Base-by-base conservation (phyloP, 148 eudicot genomes). In the Salicornia ramosissima region DNA sequence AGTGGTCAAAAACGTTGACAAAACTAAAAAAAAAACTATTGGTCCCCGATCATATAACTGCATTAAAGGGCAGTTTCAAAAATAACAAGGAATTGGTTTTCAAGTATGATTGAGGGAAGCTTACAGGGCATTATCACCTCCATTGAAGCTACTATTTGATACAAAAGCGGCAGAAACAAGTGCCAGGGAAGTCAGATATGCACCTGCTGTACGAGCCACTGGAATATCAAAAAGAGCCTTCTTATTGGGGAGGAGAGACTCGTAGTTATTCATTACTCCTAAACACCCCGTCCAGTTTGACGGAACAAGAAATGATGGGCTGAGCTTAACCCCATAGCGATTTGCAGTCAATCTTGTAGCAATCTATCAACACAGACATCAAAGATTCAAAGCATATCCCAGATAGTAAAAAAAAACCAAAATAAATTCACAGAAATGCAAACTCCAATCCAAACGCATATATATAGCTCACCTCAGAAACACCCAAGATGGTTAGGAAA, bases 71-170 rank as follows among this genome's bases (percentile, higher is more conserved):
- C 22, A 5, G 31, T 52, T n/a, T 33, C 22, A 25, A 21, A 14
- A 12, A 39, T 7, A 19, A 42, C 18, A 47, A 51, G 30, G 13
- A 22, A 40, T 4, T 25, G 12, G 26, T 6, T 43, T 43, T 9
- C 21, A 43, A 25, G 29, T 10, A 50, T 51, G 18, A 55, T 65
- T 33, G 25, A 42, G 29, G 75, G 71, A 73, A 64, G 30, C 96
- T 85, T 87, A 94, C 98, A 94, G 57, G 73, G 97, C 98, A 74
- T 94, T 94, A 74, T 94, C 98, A 57, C 98, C 98, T 49, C 98
- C 98, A 72, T 94, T 94, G 71, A 90, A 94, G 85, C 95, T 93
- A 42, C 97, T 97, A 77, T 94, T 97, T 24, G 89, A 86, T 24
- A 86, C 73, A 78, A 94, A 90, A 53, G 98, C 98, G 72, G 87